Percentiles rank a stretch among this genome's conserved stretches.
phyloP scores from a whole-genome alignment of 805 yeast genomes.

The Candida vartiovaarae region DNA sequence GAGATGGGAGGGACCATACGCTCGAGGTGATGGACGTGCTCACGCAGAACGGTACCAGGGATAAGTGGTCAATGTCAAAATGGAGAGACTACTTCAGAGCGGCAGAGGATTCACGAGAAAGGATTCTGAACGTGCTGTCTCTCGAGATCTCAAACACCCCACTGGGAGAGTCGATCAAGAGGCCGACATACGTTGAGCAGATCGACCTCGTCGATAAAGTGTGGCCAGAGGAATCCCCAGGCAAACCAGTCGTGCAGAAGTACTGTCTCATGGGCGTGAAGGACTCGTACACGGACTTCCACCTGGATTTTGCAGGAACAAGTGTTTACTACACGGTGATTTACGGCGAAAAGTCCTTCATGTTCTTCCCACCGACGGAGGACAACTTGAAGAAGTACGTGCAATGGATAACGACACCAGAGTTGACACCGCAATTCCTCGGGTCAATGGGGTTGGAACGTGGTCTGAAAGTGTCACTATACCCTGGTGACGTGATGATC shows the following conservation, averaged over 20 bases:
- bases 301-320: constrained; percentile 88
- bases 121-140: constrained; percentile 75
- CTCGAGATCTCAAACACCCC: constrained; percentile 62
- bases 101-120: constrained; percentile 41
- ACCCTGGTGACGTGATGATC: constrained; percentile 65
- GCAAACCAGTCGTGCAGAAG: constrained; percentile 56
- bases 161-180: constrained; percentile 36
- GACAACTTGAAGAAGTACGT: constrained; percentile 54
- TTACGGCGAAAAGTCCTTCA: constrained; percentile 65
- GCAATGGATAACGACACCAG: constrained; percentile 63
- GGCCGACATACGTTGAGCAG: constrained; percentile 62
- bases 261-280: constrained; percentile 83
- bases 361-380: constrained; percentile 73
- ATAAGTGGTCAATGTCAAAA: constrained; percentile 54
- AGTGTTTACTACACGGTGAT: constrained; percentile 83
- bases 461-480: constrained; percentile 49
- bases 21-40: constrained; percentile 88
- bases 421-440: constrained; percentile 59
- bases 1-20: constrained; percentile 53
- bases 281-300: constrained; percentile 82
- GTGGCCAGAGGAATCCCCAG: constrained; percentile 38
- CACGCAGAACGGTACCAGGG: constrained; percentile 57
- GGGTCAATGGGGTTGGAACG: constrained; percentile 40
- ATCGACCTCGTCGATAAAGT: constrained; percentile 64
- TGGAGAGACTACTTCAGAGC: constrained; percentile 70